phyloP scores from a whole-genome alignment of 495 filamentous ascomycete species.

The Tuber borchii region DNA sequence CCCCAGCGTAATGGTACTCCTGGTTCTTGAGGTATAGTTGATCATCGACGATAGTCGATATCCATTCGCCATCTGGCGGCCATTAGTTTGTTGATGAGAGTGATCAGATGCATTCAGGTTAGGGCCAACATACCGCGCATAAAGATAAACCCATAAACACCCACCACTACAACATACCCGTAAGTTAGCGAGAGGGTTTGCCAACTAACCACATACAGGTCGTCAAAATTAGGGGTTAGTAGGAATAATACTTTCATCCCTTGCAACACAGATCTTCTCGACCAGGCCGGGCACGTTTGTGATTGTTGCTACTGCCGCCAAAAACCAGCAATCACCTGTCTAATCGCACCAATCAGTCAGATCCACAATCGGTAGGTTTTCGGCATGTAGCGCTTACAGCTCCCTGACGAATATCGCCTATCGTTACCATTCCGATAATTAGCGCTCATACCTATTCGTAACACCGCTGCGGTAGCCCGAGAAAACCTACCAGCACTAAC shows the following conservation, averaged over 20 bases:
- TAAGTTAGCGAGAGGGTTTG: slow-evolving; percentile 1
- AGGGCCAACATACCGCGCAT: slow-evolving; percentile 54
- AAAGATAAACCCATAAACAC: slow-evolving; percentile 94
- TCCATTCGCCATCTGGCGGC: not conserved
- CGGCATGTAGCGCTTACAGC: slow-evolving; percentile 25
- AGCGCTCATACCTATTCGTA: slow-evolving; percentile 46
- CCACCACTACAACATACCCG: slow-evolving; percentile 48
- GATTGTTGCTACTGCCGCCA: slow-evolving; percentile 78
- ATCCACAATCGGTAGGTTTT: not conserved
- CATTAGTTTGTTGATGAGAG: not conserved
- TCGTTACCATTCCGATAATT: not conserved
- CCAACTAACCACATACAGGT: not conserved
- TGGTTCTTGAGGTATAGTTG: slow-evolving; percentile 33
- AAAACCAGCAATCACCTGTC: slow-evolving; percentile 87
- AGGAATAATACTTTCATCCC: slow-evolving; percentile 51
- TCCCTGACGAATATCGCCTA: slow-evolving; percentile 42
- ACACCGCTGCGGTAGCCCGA: not conserved
- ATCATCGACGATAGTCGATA: too few relatives aligned
- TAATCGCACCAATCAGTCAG: slow-evolving; percentile 51
- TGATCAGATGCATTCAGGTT: not conserved
- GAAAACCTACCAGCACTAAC: slow-evolving; percentile 63
- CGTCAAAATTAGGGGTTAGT: not conserved
- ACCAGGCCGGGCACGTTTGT: slow-evolving; percentile 74
- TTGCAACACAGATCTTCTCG: slow-evolving; percentile 73
- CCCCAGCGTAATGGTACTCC: too few relatives aligned